Evolutionary conservation across 495 filamentous ascomycete species (phyloP), one percentile per base, ranked within the genome.

Genomic region (Aspergillus ellipticus): DNA sequence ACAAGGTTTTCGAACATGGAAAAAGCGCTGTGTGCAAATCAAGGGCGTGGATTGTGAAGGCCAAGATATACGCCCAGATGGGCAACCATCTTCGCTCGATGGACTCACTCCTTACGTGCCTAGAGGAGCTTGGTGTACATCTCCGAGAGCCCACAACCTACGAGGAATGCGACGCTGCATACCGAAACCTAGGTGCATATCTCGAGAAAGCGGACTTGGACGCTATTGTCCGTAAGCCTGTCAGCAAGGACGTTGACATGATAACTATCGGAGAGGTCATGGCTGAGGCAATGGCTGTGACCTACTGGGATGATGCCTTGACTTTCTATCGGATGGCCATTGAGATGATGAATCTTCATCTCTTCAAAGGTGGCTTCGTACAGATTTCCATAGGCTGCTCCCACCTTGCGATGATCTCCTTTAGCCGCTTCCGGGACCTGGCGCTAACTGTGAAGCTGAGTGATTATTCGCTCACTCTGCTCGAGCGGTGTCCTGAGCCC

Each of bases 311-410:
- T 60, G 84, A 94, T 65, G 72, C 76, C 16, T 62, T 89, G 20
- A 79, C 83, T 21, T 96, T 92, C 68, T 95, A 92, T 65, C 83
- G 88, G 51, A 82, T 89, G 55, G 74, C 85, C 4, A 79, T 93
- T 10, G 77, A 85, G 49, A 85, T 91, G 75, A 73, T 93, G 60
- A 79, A 86, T 42, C 79, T 85, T 19, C 85, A 89, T 59, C 74
- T 95, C 15, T 76, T 80, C 37, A 59, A 68, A 22, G 88, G 86
- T 0, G 76, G 80, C 2, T 90, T 88, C 62, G 82, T 86, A 0
- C 87, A 95, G 64, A 83, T 87, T 15, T 85, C 89, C 24, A 80
- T 92, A 59, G 89, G 82, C 1, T 92, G 89, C 58, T 77, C 89
- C 3, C 83, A 94, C 63, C 69, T 95, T 53, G 82, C 86, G 16